phyloP scores from a whole-genome alignment of 371 early-diverging fungal genomes.

The Mortierella sp. region DNA sequence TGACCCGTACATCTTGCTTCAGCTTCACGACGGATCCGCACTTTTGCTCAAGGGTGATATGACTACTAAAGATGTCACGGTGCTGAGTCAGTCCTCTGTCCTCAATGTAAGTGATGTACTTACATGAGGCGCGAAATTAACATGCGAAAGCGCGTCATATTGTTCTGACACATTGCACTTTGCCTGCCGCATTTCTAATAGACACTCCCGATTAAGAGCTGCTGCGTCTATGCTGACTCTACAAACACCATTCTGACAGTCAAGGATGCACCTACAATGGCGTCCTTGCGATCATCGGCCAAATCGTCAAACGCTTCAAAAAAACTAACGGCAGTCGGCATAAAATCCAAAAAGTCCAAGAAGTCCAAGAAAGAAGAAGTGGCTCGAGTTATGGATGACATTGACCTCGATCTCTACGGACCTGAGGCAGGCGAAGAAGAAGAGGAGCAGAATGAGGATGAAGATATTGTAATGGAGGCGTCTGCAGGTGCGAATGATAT shows the following conservation, averaged over 20 bases:
- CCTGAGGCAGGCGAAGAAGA: constrained; percentile 60
- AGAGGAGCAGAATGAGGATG: constrained; percentile 43
- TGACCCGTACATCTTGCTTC: constrained; percentile 88
- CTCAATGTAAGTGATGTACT: constrained; percentile 59
- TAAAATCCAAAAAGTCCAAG: constrained; percentile 61
- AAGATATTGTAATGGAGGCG: constrained; percentile 45
- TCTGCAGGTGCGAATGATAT: constrained; percentile 38
- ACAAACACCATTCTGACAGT: constrained; percentile 65
- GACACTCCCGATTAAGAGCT: constrained; percentile 62
- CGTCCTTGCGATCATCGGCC: constrained; percentile 28
- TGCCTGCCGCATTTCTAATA: constrained; percentile 13
- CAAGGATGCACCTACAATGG: constrained; percentile 59
- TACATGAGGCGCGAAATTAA: background rate
- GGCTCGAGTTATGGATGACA: constrained; percentile 65
- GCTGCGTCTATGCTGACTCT: constrained; percentile 74
- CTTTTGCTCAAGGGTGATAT: constrained; percentile 73
- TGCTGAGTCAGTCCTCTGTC: constrained; percentile 57
- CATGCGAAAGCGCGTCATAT: background rate
- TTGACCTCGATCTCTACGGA: constrained; percentile 79
- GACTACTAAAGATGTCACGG: constrained; percentile 62
- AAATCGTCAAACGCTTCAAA: background rate
- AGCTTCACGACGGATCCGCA: constrained; percentile 74
- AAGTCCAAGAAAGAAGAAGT: constrained; percentile 53
- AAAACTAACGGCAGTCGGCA: background rate
- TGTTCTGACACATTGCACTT: background rate